phyloP scores from a whole-genome alignment of 2,329 filamentous ascomycete species.

The Claviceps quebecensis region DNA sequence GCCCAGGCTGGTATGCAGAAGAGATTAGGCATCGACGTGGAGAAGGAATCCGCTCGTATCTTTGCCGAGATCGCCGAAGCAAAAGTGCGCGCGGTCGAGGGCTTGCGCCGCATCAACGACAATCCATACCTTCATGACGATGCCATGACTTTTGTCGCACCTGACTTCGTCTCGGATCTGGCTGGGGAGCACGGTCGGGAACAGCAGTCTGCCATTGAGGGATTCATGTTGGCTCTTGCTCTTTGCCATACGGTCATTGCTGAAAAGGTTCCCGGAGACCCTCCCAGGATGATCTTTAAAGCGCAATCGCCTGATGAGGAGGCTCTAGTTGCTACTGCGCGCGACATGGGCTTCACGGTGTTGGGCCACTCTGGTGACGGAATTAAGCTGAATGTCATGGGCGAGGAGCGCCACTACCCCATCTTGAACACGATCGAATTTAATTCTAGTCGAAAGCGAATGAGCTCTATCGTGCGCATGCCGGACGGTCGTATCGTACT shows the following conservation, averaged over 20 bases:
- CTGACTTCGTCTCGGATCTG: slow-evolving; percentile 76
- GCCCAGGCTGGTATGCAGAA: slow-evolving; percentile 94
- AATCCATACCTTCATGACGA: slow-evolving; percentile 89
- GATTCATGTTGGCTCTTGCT: slow-evolving; percentile 88
- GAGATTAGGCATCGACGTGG: slow-evolving; percentile 73
- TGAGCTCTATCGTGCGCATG: slow-evolving; percentile 96
- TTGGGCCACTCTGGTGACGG: slow-evolving; percentile 67
- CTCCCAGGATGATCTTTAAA: slow-evolving; percentile 85
- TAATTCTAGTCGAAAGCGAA: slow-evolving; percentile 90
- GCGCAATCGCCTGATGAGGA: slow-evolving; percentile 96
- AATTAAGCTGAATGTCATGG: slow-evolving; percentile 75
- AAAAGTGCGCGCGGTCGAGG: slow-evolving; percentile 55
- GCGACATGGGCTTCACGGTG: slow-evolving; percentile 90
- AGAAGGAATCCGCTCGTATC: slow-evolving; percentile 60
- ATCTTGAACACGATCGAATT: slow-evolving; percentile 95
- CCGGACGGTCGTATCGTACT: slow-evolving; percentile 78
- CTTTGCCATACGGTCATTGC: slow-evolving; percentile 96
- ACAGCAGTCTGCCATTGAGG: slow-evolving; percentile 65
- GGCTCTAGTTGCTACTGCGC: slow-evolving; percentile 82
- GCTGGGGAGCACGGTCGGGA: slow-evolving; percentile 60
- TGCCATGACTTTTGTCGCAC: slow-evolving; percentile 80
- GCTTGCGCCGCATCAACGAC: slow-evolving; percentile 63
- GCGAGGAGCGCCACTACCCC: slow-evolving; percentile 69
- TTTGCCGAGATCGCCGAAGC: slow-evolving; percentile 66
- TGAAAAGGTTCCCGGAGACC: slow-evolving; percentile 78